A percentile compares a stretch with the other conserved stretches of the same genome.
Conservation (phyloP, 176 grass and related monocot genomes). For the Oryza punctata region DNA sequence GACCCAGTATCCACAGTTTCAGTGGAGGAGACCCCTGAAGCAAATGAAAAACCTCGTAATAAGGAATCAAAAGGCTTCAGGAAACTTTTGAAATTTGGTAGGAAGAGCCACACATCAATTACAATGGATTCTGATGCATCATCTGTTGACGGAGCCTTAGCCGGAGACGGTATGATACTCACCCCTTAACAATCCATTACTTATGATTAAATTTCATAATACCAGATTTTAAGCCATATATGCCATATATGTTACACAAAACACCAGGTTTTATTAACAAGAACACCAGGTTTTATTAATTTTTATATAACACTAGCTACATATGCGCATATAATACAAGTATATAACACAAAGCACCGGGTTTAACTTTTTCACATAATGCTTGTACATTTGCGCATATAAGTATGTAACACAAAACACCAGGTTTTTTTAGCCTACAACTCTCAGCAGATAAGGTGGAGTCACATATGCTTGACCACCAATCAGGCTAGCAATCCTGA, state of each 20-base stretch:
- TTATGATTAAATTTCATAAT: background rate
- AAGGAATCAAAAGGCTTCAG: constrained; percentile 90
- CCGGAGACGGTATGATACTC: constrained; percentile 63
- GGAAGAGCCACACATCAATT: constrained; percentile 62
- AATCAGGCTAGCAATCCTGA: no score
- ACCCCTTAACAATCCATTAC: background rate
- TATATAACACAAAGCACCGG: no score
- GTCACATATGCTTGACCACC: no score
- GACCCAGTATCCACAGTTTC: constrained; percentile 34
- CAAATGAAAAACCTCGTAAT: constrained; percentile 48
- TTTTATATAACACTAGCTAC: background rate
- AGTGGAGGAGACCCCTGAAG: constrained; percentile 48
- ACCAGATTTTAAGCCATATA: background rate
- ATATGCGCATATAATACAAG: background rate
- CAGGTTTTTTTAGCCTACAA: no score
- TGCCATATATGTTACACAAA: no score
- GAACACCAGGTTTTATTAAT: background rate
- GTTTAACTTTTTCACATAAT: background rate
- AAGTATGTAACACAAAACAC: background rate
- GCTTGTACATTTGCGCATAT: background rate
- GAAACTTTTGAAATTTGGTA: constrained; percentile 91
- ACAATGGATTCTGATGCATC: constrained; percentile 53
- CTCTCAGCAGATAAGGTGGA: no score
- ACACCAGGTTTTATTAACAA: no score
- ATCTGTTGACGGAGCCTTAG: constrained; percentile 60